Conservation (phyloP, 164 flowering plant species). For the Vitis riparia region DNA sequence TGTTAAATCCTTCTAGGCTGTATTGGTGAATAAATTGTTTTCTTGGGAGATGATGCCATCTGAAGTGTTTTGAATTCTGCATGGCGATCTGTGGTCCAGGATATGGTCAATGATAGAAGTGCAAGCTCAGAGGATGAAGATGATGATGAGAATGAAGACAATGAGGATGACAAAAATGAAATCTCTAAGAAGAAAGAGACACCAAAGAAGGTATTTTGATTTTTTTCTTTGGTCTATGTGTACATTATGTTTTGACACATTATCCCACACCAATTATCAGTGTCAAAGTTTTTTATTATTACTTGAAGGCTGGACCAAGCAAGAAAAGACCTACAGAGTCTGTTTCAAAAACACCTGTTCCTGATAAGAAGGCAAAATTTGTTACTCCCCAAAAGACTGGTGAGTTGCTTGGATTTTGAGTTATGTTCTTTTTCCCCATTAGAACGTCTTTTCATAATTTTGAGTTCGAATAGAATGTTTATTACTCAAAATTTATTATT, state of each 20-base stretch:
- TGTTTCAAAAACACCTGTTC: slow-evolving; percentile 41
- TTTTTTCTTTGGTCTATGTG: too few relatives aligned
- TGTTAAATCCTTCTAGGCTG: neutral
- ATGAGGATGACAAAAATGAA: slow-evolving; percentile 17
- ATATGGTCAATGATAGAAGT: slow-evolving; percentile 1
- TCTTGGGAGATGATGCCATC: too few relatives aligned
- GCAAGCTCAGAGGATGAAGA: slow-evolving; percentile 21
- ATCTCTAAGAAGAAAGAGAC: slow-evolving; percentile 25
- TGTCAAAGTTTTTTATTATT: neutral
- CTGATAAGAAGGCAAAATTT: slow-evolving; percentile 68
- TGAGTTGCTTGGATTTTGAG: slow-evolving; percentile 15
- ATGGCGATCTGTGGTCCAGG: neutral
- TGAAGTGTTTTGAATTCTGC: too few relatives aligned
- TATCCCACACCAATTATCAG: neutral
- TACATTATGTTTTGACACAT: neutral
- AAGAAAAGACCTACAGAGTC: slow-evolving; percentile 65
- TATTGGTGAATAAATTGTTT: too few relatives aligned
- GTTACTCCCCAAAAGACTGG: slow-evolving; percentile 73
- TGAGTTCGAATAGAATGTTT: too few relatives aligned
- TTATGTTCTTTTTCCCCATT: neutral
- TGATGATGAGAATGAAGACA: slow-evolving; percentile 19
- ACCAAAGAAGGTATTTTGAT: slow-evolving; percentile 32
- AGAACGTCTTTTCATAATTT: too few relatives aligned
- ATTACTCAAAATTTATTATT: too few relatives aligned
- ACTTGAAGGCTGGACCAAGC: slow-evolving; percentile 32